Percentiles rank a stretch among this genome's conserved stretches.
Evolutionary conservation across 352 stramenopile genomes (phyloP).

Genomic region (Phytophthora podocarpi): DNA sequence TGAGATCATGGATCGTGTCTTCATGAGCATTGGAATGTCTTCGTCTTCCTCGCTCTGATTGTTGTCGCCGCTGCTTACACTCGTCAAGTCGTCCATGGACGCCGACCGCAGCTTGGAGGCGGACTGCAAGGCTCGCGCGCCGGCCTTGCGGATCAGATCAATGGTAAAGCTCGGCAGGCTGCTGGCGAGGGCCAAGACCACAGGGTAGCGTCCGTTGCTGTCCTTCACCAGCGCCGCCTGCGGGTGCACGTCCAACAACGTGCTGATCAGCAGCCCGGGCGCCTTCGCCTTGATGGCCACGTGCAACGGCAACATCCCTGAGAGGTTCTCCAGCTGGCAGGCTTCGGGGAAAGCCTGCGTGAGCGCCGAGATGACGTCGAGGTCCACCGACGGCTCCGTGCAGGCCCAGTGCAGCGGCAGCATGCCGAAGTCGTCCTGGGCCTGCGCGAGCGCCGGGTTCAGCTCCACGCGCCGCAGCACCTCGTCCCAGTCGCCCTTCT

Average conservation of each 20-base stretch:
- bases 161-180: slow-evolving; percentile 73
- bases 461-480: slow-evolving; percentile 48
- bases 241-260: slow-evolving; percentile 50
- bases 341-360: slow-evolving; percentile 57
- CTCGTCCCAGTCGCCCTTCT: slow-evolving; percentile 72
- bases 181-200: slow-evolving; percentile 66
- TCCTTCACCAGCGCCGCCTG: slow-evolving; percentile 62
- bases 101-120: slow-evolving; percentile 37
- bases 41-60: slow-evolving; percentile 35
- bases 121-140: slow-evolving; percentile 42
- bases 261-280: slow-evolving; percentile 60
- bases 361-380: slow-evolving; percentile 55
- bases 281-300: slow-evolving; percentile 80
- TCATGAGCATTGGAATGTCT: slow-evolving; percentile 44
- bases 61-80: slow-evolving; percentile 25
- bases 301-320: slow-evolving; percentile 80
- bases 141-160: slow-evolving; percentile 72
- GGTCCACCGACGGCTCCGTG: slow-evolving; percentile 57
- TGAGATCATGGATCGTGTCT: slow-evolving; percentile 54
- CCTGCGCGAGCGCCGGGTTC: slow-evolving; percentile 51
- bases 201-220: slow-evolving; percentile 53
- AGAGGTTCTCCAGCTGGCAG: slow-evolving; percentile 73
- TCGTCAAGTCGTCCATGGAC: slow-evolving; percentile 42
- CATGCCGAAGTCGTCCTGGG: slow-evolving; percentile 85
- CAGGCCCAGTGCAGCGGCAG: slow-evolving; percentile 85